Percentiles rank a stretch among this genome's conserved stretches.
Conservation (phyloP, 257 asterid genomes). For the Jasminum sambac region DNA sequence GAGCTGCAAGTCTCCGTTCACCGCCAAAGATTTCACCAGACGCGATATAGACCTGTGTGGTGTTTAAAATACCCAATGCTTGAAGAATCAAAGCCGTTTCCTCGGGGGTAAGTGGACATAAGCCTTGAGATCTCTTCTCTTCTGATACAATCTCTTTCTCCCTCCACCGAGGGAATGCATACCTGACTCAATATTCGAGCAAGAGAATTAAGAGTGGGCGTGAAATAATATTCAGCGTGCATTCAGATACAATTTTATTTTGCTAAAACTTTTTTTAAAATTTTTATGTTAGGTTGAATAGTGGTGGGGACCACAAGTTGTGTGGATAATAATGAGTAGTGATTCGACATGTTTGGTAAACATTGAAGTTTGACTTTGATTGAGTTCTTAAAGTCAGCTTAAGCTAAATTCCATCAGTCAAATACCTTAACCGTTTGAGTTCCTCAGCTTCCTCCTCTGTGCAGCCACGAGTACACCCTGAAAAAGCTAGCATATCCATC, state of each 20-base stretch:
- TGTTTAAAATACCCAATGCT: constrained; percentile 70
- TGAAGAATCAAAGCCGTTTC: constrained; percentile 74
- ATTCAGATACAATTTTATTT: too few species aligned
- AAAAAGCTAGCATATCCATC: constrained; percentile 98
- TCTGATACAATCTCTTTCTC: constrained; percentile 87
- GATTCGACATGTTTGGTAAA: too few species aligned
- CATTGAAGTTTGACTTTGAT: too few species aligned
- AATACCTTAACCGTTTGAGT: constrained; percentile 78
- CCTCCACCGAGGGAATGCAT: constrained; percentile 96
- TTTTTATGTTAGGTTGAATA: too few species aligned
- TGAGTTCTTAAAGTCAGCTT: too few species aligned
- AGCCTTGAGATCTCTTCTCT: constrained; percentile 75
- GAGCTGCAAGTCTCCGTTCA: constrained; percentile 71
- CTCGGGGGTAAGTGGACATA: constrained; percentile 95
- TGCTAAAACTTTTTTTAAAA: too few species aligned
- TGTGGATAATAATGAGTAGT: too few species aligned
- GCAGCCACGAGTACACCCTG: constrained; percentile 98
- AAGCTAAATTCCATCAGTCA: constrained; percentile 7
- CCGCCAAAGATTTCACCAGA: constrained; percentile 91
- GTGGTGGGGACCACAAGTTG: too few species aligned
- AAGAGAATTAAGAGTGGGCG: not conserved
- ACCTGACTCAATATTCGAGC: constrained; percentile 40
- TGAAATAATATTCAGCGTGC: too few species aligned
- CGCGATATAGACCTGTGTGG: constrained; percentile 80
- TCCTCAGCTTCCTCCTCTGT: constrained; percentile 74